Base-by-base conservation (phyloP, 1,284 basidiomycete genomes). In the Ganoderma multipileum region DNA sequence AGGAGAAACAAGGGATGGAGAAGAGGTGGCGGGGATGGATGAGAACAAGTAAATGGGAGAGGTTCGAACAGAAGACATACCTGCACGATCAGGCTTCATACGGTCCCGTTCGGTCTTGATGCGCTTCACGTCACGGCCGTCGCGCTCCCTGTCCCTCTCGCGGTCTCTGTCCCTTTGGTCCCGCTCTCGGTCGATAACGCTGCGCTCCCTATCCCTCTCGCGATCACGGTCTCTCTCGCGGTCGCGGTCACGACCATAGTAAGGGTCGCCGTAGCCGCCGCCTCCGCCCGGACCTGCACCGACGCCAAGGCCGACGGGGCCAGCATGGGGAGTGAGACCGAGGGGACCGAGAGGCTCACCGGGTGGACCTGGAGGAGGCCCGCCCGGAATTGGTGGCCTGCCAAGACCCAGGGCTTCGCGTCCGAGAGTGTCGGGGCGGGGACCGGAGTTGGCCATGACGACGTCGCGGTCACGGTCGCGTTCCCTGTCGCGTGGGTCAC, bases 101-200 rank as follows among this genome's bases (percentile, higher is more conserved):
- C 79, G 71, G 69, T 77, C 75, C 55, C 79, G 72, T 70, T 77
- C 75, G 26, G 73, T 77, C 73, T 86, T 86, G 70, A 84, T 81
- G 57, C 85, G 81, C 73, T 86, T 85, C 41, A 81, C 77, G 64
- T 86, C 85, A 63, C 71, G 68, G 78, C 60, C 82, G 74, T 74
- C 73, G 50, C 70, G 68, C 60, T 71, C 75, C 66, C 72, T 73
- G 73, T 70, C 74, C 39, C 71, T 59, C 7, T 81, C 80, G 68
- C 78, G 71, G 52, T 78, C 76, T 23, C 73, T 39, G 61, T 76
- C 76, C 52, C 80, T 61, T 12, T 66, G 62, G 63, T 77, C 69
- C 7, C 69, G 66, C 5, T 73, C 70, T 50, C 74, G 71, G 55
- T 80, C 79, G 23, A 69, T n/a, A 9, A 65, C 65, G 62, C 54